A percentile compares a stretch with the other conserved stretches of the same genome.
These are phyloP conservation scores for Irpex sp. DNA, from an alignment of 1,284 basidiomycete genomes.

Conservation along the genomic window DNA sequence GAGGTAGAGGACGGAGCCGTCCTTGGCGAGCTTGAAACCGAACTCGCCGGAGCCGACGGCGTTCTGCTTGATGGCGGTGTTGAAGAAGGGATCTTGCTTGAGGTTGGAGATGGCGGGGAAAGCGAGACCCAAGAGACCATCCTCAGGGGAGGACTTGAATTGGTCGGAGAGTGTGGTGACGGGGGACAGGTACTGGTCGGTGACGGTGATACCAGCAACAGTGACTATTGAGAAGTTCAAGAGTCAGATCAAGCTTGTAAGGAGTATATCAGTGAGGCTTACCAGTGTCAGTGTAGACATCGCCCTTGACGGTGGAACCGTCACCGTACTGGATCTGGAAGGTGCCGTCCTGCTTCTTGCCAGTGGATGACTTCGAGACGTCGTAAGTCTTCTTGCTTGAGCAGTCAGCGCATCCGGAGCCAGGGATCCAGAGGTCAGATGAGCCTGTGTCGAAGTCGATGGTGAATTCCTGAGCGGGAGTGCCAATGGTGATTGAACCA, in stretches of 20 bases:
- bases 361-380: conserved; percentile 32
- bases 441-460: conserved; percentile 16
- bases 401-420: conserved; percentile 4
- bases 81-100: conserved; percentile 33
- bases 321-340: conserved; percentile 54
- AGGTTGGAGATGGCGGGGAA: conserved; percentile 25
- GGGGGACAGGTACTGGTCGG: conserved; percentile 24
- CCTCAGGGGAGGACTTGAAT: conserved; percentile 23
- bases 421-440: conserved; percentile 12
- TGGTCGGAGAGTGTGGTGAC: conserved; percentile 23
- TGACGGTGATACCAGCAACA: conserved; percentile 21
- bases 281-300: conserved; percentile 49
- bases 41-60: conserved; percentile 35
- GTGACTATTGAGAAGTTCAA: conserved; percentile 16
- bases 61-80: conserved; percentile 37
- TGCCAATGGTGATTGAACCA: conserved; percentile 1
- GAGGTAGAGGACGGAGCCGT: conserved; percentile 47
- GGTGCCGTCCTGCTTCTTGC: conserved; percentile 24
- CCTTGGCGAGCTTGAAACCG: conserved; percentile 44
- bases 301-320: conserved; percentile 48
- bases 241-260: not conserved
- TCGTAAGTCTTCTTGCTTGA: conserved; percentile 23
- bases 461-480: conserved; percentile 5
- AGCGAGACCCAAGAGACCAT: conserved; percentile 28
- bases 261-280: not conserved